Evolutionary conservation across 306 rosid species (phyloP), one percentile per base, ranked within the genome.

Genomic region (Begonia fuchsioides): DNA sequence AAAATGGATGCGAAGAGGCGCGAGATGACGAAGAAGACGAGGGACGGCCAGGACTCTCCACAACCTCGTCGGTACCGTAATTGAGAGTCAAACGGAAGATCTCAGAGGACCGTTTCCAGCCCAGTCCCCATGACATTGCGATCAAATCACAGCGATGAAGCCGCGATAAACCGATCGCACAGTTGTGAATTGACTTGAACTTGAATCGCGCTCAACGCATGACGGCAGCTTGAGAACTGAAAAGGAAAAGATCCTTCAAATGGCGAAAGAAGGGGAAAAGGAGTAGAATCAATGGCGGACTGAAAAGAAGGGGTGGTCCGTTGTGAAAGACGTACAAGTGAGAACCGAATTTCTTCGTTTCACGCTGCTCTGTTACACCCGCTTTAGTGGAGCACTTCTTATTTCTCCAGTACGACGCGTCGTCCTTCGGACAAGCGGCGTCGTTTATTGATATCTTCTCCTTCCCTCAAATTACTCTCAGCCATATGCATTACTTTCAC

Each of bases 61-160:
- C 72, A 39, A 74, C 75, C 53, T 79, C 87, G 35, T 78, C 95
- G 51, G 63, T 73, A 64, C 96, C 96, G 66, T 88, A 88, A 71
- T 72, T 78, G 54, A 88, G 75, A 17, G 71, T 55, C 53, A 88
- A 80, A 53, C 72, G 96, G 85, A 88, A 87, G 73, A 78, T 68
- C 82, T 87, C 96, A 2, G 93, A 83, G 7, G 83, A 68, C 35
- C 93, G 75, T 75, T 87, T 87, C 96, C 96, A 87, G 32, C 95
- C 95, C 72, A 88, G 65, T 13, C 94, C 88, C 96, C 96, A 88
- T 52, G 93, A 76, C 96, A 88, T 88, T 79, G 68, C 60, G 54
- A 71, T 54, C 12, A 15, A 46, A 45, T 47, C 60, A 6, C 40
- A 50, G 17, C 19, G 47, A 50, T 61, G 38, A 59, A 38, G 48